Evolutionary conservation across 192 early-diverging fungal genomes (phyloP), one percentile per base, ranked within the genome.

Genomic region (Coemansia reversa): DNA sequence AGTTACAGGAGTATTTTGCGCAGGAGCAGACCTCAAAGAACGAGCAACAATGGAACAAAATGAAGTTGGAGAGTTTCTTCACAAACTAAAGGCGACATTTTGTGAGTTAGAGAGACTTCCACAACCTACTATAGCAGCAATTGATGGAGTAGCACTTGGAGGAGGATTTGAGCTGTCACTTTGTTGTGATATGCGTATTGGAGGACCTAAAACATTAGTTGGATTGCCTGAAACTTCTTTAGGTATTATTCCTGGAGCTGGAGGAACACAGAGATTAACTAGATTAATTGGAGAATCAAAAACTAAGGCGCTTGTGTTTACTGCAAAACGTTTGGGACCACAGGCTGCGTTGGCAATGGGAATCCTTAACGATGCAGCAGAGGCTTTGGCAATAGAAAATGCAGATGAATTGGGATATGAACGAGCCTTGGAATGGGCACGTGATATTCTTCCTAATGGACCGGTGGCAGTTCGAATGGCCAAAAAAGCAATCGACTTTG

Each of bases 161-260:
- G 96, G 95, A 29, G 96, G 95, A 11, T 78, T 96, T 48, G 95
- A 97, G 71, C 76, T 97, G 66, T 91, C 95, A 9, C 79, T 97
- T 32, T 90, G 90, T 53, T 91, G 92, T 53, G 94, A 98, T 77
- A 76, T 98, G 63, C 82, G 96, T 7, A 83, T 96, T 30, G 93
- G 91, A 23, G 94, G 94, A 60, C 84, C 75, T 25, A 68, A 85
- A 33, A 91, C 93, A 24, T 86, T 90, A 58, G 79, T 98, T 47
- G 95, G 95, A 11, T 79, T 98, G 49, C 89, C 93, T 2, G 96
- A 98, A 75, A 96, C 96, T 2, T 88, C 85, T 51, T 84, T 97
- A 20, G 95, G 91, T 33, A 97, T 98, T 58, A 97, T 98, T 58
- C 96, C 96, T 27, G 96, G 96, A 32, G 94, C 96, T 45, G 96